phyloP scores from a whole-genome alignment of 2,329 filamentous ascomycete species.

The Huntiella decipiens region DNA sequence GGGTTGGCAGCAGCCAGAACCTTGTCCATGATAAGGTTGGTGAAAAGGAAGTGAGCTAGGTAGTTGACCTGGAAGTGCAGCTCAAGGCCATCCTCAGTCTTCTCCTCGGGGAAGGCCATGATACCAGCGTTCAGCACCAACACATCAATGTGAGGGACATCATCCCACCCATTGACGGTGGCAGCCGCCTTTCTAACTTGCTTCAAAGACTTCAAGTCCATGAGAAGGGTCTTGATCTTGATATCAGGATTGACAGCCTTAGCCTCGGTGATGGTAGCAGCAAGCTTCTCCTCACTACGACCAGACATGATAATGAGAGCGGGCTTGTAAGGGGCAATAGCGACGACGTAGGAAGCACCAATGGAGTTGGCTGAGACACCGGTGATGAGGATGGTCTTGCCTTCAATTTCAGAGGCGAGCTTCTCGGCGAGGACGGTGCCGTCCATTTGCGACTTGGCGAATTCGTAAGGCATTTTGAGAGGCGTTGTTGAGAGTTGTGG shows the following conservation, averaged over 20 bases:
- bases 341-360: conserved; percentile 20
- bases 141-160: conserved; percentile 16
- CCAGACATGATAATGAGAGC: conserved; percentile 10
- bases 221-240: neutral
- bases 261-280: conserved; percentile 9
- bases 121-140: conserved; percentile 26
- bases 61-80: conserved; percentile 27
- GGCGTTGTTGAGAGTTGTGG: too few species aligned
- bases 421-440: conserved; percentile 1
- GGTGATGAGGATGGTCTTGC: conserved; percentile 20
- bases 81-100: conserved; percentile 24
- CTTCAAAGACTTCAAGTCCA: conserved; percentile 22
- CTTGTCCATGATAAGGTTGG: conserved; percentile 20
- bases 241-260: conserved; percentile 2
- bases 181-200: conserved; percentile 21
- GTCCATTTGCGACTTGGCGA: neutral
- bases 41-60: conserved; percentile 27
- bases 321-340: conserved; percentile 23
- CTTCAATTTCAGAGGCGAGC: conserved; percentile 1
- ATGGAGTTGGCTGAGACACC: conserved; percentile 22
- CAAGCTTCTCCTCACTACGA: neutral
- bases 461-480: neutral
- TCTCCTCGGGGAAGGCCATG: conserved; percentile 18
- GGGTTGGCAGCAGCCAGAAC: neutral
- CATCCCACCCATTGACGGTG: conserved; percentile 16